Evolutionary conservation across 2,329 filamentous ascomycete genomes (phyloP), one percentile per base, ranked within the genome.

Genomic region (Diaporthe destruens): DNA sequence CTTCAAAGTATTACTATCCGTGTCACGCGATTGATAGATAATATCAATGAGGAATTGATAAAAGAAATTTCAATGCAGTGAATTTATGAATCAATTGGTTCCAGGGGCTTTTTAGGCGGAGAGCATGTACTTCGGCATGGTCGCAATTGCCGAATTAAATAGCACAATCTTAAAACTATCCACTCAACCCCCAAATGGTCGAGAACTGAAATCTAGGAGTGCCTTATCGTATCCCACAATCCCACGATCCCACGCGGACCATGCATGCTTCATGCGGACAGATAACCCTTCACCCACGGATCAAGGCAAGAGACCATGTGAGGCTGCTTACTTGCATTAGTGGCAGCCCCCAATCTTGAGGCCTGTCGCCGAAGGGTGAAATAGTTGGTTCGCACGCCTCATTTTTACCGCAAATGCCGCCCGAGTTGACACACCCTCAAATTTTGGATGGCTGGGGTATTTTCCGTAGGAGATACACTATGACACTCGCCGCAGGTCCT

Each of bases 261-360:
- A 66, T 36, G 36, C 36, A 23, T 23, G 36, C 23, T 42, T 63
- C 25, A 29, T 63, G 57, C 57, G 23, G 57, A n/a, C 18, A 29
- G 57, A 20, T 8, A 20, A 3, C n/a, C n/a, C 18, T 25, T 39
- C 29, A 3, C 36, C 16, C n/a, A 25, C 32, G 44, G n/a, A 34
- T 51, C 1, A 66, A 53, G 29, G 44, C 61, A 51, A 47, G 23
- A 32, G 42, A 36, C 32, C 47, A 53, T n/a, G 39, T 20, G 25
- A 51, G 61, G 47, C 44, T 66, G 61, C 61, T 66, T 53, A 66
- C 61, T 11, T 66, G 61, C 61, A 66, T 66, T 66, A 53, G 47
- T 51, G 47, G 44, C 32, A 66, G n/a, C 61, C 61, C 36, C 47
- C 29, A 66, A 29, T 25, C 32, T 36, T 34, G 29, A 51, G 20